Evolutionary conservation across 176 grass and related monocot genomes (phyloP).

Genomic region (Poa pratensis): DNA sequence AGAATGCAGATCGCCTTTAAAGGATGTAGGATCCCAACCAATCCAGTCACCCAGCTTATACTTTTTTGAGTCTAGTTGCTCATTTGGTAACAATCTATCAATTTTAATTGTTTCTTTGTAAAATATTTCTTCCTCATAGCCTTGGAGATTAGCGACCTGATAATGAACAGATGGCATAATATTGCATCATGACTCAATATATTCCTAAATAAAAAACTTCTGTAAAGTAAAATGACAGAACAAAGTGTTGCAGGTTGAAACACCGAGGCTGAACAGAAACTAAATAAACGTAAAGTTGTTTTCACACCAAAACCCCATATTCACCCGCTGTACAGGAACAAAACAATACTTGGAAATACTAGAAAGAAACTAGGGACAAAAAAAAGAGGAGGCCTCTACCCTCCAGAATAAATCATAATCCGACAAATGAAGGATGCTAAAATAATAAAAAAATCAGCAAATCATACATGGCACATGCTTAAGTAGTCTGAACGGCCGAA

Average conservation of each 20-base stretch:
- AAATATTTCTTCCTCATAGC: slow-evolving; percentile 87
- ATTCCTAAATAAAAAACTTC: slow-evolving; percentile 5
- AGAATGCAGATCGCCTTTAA: slow-evolving; percentile 57
- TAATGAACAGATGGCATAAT: slow-evolving; percentile 20
- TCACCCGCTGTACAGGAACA: slow-evolving; percentile 12
- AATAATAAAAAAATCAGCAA: background rate
- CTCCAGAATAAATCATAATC: slow-evolving; percentile 9
- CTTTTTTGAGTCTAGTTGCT: slow-evolving; percentile 42
- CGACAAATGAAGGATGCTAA: background rate
- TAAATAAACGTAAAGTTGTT: background rate
- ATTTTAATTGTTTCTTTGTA: slow-evolving; percentile 87
- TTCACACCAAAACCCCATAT: background rate
- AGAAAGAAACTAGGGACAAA: background rate
- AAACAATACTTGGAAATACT: background rate
- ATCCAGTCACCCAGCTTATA: slow-evolving; percentile 66
- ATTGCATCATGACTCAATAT: background rate
- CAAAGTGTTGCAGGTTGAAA: slow-evolving; percentile 18
- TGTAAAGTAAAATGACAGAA: background rate
- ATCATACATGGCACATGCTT: background rate
- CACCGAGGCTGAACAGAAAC: slow-evolving; percentile 2
- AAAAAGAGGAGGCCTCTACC: background rate
- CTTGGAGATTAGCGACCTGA: slow-evolving; percentile 64
- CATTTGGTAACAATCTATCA: slow-evolving; percentile 62
- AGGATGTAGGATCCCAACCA: slow-evolving; percentile 62
- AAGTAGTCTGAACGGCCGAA: background rate